phyloP scores from a whole-genome alignment of 2,329 filamentous ascomycete species.

The Fusarium acutatum region DNA sequence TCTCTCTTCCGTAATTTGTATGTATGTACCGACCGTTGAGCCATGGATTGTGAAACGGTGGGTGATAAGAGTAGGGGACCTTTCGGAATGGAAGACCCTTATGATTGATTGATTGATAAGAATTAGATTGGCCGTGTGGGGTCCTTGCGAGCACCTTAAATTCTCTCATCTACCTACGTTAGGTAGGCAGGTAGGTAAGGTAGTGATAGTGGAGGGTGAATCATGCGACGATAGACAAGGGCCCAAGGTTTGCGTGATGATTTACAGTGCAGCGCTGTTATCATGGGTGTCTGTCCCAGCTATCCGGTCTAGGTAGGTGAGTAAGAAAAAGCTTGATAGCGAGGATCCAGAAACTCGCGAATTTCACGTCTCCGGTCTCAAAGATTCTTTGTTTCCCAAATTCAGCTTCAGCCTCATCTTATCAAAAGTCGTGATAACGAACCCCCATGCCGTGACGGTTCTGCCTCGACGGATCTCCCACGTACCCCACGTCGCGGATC shows the following conservation, averaged over 20 bases:
- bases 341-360: neutral
- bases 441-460: slow-evolving; percentile 8
- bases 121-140: slow-evolving; percentile 6
- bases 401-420: slow-evolving; percentile 16
- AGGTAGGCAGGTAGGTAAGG: neutral
- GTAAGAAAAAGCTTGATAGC: neutral
- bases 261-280: slow-evolving; percentile 25
- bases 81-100: neutral
- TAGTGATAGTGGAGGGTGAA: neutral
- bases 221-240: slow-evolving; percentile 17
- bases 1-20: neutral
- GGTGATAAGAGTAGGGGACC: neutral
- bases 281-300: slow-evolving; percentile 21
- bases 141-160: neutral
- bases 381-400: neutral
- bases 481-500: slow-evolving; percentile 32
- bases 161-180: neutral
- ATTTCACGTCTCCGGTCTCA: neutral
- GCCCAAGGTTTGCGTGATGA: slow-evolving; percentile 10
- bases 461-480: neutral
- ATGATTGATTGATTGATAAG: neutral
- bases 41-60: neutral
- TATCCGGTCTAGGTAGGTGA: slow-evolving; percentile 16
- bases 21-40: neutral
- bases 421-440: neutral